These are phyloP conservation scores for Collybia sp. DNA, from an alignment of 768 basidiomycete genomes.

Conservation along the genomic window DNA sequence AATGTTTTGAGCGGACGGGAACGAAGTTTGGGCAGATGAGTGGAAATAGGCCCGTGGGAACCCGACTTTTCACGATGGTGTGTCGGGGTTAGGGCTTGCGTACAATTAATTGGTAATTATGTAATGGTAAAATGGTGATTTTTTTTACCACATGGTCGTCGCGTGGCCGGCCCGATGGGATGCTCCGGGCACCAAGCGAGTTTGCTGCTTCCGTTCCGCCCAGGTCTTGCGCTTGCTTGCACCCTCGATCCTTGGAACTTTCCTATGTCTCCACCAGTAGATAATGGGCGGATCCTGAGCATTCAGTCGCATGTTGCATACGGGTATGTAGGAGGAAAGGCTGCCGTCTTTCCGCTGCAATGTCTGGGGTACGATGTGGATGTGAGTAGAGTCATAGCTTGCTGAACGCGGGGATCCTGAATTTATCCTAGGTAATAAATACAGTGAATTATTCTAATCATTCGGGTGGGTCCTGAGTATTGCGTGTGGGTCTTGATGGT, in stretches of 20 bases:
- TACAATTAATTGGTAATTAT: too few species aligned
- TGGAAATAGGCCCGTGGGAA: conserved; percentile 31
- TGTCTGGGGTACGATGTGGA: conserved; percentile 95
- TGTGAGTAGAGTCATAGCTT: conserved; percentile 38
- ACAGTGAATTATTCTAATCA: conserved; percentile 97
- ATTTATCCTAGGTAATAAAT: conserved; percentile 60
- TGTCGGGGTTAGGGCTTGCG: too few species aligned
- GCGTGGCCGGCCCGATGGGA: too few species aligned
- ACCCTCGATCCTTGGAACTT: not conserved
- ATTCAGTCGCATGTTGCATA: conserved; percentile 92
- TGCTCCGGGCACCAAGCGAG: too few species aligned
- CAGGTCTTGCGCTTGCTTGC: too few species aligned
- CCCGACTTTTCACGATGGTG: conserved; percentile 33
- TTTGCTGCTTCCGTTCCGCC: too few species aligned
- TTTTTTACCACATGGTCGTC: too few species aligned
- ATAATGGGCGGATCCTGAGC: conserved; percentile 65
- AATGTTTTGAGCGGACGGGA: conserved; percentile 19
- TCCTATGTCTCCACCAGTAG: conserved; percentile 3
- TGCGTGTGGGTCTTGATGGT: not conserved
- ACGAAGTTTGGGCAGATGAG: conserved; percentile 21
- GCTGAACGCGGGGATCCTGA: conserved; percentile 9
- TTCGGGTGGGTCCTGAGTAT: conserved; percentile 47
- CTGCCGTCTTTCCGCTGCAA: conserved; percentile 73
- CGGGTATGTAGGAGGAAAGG: conserved; percentile 90
- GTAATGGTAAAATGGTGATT: too few species aligned